Evolutionary conservation across 306 rosid genomes (phyloP).

Genomic region (Casuarina equisetifolia): DNA sequence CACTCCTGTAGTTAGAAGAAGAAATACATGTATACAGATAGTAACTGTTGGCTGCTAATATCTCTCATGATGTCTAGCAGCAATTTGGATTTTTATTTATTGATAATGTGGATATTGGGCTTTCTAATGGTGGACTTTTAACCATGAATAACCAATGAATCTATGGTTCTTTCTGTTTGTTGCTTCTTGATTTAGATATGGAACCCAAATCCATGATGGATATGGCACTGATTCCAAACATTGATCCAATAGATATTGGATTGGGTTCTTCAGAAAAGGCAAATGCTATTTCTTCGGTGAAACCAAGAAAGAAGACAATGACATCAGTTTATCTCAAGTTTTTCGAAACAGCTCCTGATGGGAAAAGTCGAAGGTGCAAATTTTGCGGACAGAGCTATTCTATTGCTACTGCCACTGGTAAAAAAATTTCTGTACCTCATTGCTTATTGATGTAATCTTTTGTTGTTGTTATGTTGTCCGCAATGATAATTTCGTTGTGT

Average conservation of each 20-base stretch:
- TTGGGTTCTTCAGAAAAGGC: constrained; percentile 69
- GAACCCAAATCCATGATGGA: constrained; percentile 82
- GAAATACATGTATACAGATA: neutral
- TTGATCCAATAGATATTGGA: constrained; percentile 64
- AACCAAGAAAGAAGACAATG: constrained; percentile 94
- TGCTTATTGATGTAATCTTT: neutral
- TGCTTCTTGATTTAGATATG: constrained; percentile 44
- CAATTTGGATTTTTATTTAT: neutral
- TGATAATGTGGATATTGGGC: neutral
- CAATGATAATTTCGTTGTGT: neutral
- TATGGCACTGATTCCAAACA: constrained; percentile 55
- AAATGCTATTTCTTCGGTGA: constrained; percentile 46
- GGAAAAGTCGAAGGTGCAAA: constrained; percentile 86
- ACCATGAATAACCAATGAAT: constrained; percentile 13
- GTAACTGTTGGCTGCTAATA: neutral
- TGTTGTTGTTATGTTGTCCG: neutral
- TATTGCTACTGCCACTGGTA: constrained; percentile 94
- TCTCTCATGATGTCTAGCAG: neutral
- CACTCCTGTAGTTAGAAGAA: neutral
- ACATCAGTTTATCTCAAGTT: constrained; percentile 91
- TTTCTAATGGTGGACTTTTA: constrained; percentile 9
- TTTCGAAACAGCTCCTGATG: constrained; percentile 89
- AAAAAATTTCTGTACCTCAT: constrained; percentile 14
- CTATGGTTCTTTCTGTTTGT: constrained; percentile 14
- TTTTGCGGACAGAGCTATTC: constrained; percentile 96